Conservation (phyloP, 176 grass and related monocot species). For the Rhynchospora breviuscula region DNA sequence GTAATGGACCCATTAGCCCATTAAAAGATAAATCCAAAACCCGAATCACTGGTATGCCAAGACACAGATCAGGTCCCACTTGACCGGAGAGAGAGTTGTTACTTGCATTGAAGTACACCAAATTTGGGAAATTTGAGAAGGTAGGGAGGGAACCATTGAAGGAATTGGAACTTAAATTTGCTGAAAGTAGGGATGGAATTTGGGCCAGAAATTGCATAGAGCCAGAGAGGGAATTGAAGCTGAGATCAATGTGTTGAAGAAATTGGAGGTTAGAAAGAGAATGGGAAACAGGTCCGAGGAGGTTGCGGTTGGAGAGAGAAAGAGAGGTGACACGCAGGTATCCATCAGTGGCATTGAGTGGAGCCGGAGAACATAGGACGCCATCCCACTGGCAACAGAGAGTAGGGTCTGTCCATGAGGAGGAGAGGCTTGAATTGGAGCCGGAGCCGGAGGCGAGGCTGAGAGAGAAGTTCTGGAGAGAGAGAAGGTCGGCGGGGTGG, state of each 20-base stretch:
- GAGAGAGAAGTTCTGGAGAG: slow-evolving; percentile 51
- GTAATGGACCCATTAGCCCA: slow-evolving; percentile 45
- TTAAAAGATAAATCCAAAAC: slow-evolving; percentile 73
- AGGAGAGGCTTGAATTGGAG: slow-evolving; percentile 11
- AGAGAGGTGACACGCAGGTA: slow-evolving; percentile 32
- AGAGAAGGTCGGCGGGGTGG: slow-evolving; percentile 53
- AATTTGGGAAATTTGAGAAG: slow-evolving; percentile 31
- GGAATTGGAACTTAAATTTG: slow-evolving; percentile 70
- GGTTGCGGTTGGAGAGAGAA: slow-evolving; percentile 32
- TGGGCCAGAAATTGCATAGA: slow-evolving; percentile 26
- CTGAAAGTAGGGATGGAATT: slow-evolving; percentile 16
- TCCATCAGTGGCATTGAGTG: not conserved
- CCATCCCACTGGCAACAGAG: slow-evolving; percentile 64
- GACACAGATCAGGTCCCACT: slow-evolving; percentile 59
- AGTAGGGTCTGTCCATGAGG: slow-evolving; percentile 26
- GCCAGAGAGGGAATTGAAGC: slow-evolving; percentile 53
- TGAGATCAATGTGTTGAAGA: slow-evolving; percentile 61
- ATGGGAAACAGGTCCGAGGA: slow-evolving; percentile 26
- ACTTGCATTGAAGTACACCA: slow-evolving; percentile 59
- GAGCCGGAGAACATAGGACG: slow-evolving; percentile 36
- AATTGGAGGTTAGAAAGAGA: slow-evolving; percentile 29
- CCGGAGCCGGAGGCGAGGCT: slow-evolving; percentile 33
- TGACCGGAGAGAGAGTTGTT: slow-evolving; percentile 66
- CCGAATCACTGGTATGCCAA: slow-evolving; percentile 24
- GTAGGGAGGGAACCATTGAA: slow-evolving; percentile 39